Base-by-base conservation (phyloP, 2,329 filamentous ascomycete species). In the Rhytidhysteron rufulum region DNA sequence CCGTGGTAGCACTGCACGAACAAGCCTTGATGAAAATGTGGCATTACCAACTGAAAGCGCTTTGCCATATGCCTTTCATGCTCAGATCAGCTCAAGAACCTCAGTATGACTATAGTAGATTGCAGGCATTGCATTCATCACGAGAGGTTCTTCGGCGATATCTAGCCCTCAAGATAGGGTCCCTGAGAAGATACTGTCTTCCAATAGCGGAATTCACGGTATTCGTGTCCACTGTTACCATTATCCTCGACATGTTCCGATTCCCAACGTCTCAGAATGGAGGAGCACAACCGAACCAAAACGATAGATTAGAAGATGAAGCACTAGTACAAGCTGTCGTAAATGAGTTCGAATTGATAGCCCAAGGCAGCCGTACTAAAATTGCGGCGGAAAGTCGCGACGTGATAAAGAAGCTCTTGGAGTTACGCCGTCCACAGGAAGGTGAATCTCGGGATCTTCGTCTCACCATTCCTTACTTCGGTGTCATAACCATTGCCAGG, bases 61-160 rank as follows among this genome's bases (percentile, higher is more conserved):
- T 65, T 40, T 50, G 63, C 15, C 60, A 65, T 39, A 43, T 65
- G 6, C 61, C 61, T 6, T 65, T 60, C 34, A 44, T 65, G 0
- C 49, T 65, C 1, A 49, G 61, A 17, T 55, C 58, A 13, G 42
- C 54, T 2, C 47, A 46, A n/a, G 60, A 65, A 16, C 51, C 48
- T 17, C 50, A 59, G 15, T 65, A 58, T 45, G 59, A 62, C 4
- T 65, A 53, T 43, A 59, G 55, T 2, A 63, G 63, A 34, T 50
- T 63, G 34, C 59, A 60, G 2, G 61, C 57, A 4, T 40, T 63
- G 16, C 59, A 63, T 35, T 55, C 60, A 7, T 58, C 58, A 34
- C 61, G 61, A 3, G 61, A 63, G 43, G 46, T 65, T 11, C 40
- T 63, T 21, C 60, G 63, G 59, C 41, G 61, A 35, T 65, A 59